These are phyloP conservation scores for Penicillium italicum DNA, from an alignment of 2,329 filamentous ascomycete genomes.

Conservation along the genomic window DNA sequence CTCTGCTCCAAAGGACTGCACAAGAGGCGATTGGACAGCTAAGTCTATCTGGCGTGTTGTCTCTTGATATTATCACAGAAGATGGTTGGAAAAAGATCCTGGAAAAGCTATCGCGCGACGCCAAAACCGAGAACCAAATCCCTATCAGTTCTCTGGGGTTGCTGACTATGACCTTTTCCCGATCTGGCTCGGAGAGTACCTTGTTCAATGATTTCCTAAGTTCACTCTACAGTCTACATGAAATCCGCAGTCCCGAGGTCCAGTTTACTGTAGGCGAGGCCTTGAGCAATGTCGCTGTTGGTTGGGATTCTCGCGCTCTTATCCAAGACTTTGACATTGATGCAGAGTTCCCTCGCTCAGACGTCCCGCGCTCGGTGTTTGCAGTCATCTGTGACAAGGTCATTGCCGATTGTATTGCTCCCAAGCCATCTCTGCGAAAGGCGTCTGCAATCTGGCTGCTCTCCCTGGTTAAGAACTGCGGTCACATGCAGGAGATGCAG, in stretches of 20 bases:
- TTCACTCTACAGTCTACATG: conserved; percentile 71
- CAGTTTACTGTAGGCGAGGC: conserved; percentile 92
- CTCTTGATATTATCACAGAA: conserved; percentile 29
- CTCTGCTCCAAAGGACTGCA: conserved; percentile 55
- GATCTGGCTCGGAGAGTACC: conserved; percentile 32
- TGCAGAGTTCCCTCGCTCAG: conserved; percentile 43
- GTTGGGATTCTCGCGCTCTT: conserved; percentile 80
- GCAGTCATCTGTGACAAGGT: conserved; percentile 65
- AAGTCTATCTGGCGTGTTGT: conserved; percentile 55
- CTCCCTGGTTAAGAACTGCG: conserved; percentile 85
- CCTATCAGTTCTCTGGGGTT: conserved; percentile 79
- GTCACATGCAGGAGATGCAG: conserved; percentile 71
- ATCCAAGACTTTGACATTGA: conserved; percentile 74
- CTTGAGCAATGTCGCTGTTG: conserved; percentile 69
- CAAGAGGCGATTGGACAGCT: conserved; percentile 60
- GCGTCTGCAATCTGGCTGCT: conserved; percentile 95
- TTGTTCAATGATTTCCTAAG: conserved; percentile 54
- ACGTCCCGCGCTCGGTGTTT: conserved; percentile 43
- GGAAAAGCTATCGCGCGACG: conserved; percentile 61
- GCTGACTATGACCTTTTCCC: conserved; percentile 57
- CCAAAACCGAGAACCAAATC: conserved; percentile 76
- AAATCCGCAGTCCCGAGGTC: conserved; percentile 78
- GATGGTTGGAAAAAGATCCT: conserved; percentile 49
- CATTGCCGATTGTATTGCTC: conserved; percentile 71
- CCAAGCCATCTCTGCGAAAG: conserved; percentile 85